These are phyloP conservation scores for Chenopodium quinoa DNA, from an alignment of 148 eudicot species.

Conservation along the genomic window DNA sequence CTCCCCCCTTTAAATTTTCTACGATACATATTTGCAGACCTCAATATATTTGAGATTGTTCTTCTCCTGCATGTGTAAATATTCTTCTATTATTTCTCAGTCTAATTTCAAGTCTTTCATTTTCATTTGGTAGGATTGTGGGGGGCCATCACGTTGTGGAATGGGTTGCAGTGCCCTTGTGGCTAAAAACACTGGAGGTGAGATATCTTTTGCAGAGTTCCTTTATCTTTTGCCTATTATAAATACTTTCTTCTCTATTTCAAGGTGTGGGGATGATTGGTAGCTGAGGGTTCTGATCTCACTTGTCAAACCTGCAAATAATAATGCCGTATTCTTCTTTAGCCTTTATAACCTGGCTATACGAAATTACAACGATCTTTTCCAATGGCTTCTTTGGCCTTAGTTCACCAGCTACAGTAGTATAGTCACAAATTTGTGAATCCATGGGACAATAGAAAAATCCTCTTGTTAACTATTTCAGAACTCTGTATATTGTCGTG, in stretches of 20 bases:
- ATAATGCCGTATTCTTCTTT: constrained; percentile 2
- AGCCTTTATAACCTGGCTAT: background rate
- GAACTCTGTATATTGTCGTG: background rate
- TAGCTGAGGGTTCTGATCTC: background rate
- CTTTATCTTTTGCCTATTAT: background rate
- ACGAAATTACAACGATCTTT: background rate
- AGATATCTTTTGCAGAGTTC: constrained; percentile 10
- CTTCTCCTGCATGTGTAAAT: background rate
- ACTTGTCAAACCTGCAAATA: background rate
- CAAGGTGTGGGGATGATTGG: background rate
- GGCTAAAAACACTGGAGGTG: constrained; percentile 65
- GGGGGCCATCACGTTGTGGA: constrained; percentile 81
- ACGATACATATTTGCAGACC: background rate
- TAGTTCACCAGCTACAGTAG: constrained; percentile 5
- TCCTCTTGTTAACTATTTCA: background rate
- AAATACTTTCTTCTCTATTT: background rate
- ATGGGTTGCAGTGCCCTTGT: constrained; percentile 88
- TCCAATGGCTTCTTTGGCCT: background rate
- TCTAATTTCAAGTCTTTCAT: constrained; percentile 12
- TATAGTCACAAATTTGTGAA: background rate
- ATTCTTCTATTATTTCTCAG: background rate
- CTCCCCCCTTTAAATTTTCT: background rate
- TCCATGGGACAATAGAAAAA: background rate
- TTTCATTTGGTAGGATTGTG: constrained; percentile 63
- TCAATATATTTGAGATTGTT: constrained; percentile 3